Evolutionary conservation across 2,329 filamentous ascomycete genomes (phyloP).

Genomic region (Colletotrichum sp.): DNA sequence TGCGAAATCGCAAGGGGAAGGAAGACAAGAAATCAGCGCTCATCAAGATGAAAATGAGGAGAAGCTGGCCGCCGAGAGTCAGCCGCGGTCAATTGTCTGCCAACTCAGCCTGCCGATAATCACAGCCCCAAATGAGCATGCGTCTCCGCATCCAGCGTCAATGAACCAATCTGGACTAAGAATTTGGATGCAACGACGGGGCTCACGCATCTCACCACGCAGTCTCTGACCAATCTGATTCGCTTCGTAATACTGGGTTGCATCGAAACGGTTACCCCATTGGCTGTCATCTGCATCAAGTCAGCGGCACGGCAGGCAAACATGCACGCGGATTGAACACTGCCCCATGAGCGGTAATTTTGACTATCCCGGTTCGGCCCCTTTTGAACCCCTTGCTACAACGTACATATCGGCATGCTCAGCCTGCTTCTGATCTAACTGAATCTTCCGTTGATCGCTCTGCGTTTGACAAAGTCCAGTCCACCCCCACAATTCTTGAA

Average conservation of each 20-base stretch:
- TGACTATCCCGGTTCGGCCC: accelerated
- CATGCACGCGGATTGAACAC: not conserved
- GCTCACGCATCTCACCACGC: not conserved
- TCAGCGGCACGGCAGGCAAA: not conserved
- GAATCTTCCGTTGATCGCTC: not conserved
- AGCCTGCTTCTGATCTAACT: accelerated
- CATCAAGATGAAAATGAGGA: not conserved
- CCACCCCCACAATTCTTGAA: not conserved
- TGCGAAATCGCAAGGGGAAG: accelerated
- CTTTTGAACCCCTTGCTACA: not conserved
- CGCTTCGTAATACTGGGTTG: no score
- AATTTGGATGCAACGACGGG: not conserved
- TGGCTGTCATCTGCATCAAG: not conserved
- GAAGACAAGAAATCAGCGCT: not conserved
- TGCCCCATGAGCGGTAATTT: not conserved
- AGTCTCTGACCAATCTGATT: not conserved
- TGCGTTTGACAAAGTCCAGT: not conserved
- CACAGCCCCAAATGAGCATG: not conserved
- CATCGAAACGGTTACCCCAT: not conserved
- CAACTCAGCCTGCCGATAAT: not conserved
- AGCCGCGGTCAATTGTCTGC: not conserved
- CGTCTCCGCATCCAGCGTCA: not conserved
- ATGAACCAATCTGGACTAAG: not conserved
- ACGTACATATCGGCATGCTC: not conserved
- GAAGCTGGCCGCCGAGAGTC: not conserved